Evolutionary conservation across 129 eudicot species (phyloP).

Genomic region (Flaveria robusta): DNA sequence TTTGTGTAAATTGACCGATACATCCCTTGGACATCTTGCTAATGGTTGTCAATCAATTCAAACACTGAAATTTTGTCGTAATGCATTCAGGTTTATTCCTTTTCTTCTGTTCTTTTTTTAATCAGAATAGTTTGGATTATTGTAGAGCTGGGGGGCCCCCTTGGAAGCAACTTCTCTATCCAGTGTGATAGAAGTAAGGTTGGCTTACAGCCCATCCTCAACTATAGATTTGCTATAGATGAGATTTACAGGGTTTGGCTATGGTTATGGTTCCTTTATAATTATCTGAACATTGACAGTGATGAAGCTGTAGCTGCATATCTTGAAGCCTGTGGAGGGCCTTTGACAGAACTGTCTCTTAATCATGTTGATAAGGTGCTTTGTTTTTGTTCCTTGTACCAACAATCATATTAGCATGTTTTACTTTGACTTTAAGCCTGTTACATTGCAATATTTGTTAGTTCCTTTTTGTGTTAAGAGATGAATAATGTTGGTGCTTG

Average conservation of each 20-base stretch:
- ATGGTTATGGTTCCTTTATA: no score
- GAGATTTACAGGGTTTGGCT: no score
- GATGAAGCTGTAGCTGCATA: constrained; percentile 97
- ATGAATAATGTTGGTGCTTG: not conserved
- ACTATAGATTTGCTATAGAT: no score
- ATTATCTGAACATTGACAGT: constrained; percentile 44
- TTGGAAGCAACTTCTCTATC: no score
- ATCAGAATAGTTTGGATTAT: not conserved
- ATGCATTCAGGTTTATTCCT: constrained; percentile 62
- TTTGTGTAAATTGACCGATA: constrained; percentile 62
- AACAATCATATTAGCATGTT: not conserved
- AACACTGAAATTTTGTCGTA: constrained; percentile 57
- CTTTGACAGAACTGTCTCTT: constrained; percentile 68
- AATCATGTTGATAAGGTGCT: constrained; percentile 68
- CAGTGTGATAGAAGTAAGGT: no score
- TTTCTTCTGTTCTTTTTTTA: not conserved
- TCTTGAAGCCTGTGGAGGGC: constrained; percentile 69
- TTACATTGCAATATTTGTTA: not conserved
- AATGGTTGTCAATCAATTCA: constrained; percentile 70
- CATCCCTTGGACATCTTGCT: constrained; percentile 71
- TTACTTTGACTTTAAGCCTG: not conserved
- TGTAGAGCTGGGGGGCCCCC: no score
- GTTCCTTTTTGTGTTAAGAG: not conserved
- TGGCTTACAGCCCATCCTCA: no score
- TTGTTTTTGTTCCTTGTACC: not conserved